These are phyloP conservation scores for Clonostachys byssicola DNA, from an alignment of 2,329 filamentous ascomycete genomes.

Conservation along the genomic window DNA sequence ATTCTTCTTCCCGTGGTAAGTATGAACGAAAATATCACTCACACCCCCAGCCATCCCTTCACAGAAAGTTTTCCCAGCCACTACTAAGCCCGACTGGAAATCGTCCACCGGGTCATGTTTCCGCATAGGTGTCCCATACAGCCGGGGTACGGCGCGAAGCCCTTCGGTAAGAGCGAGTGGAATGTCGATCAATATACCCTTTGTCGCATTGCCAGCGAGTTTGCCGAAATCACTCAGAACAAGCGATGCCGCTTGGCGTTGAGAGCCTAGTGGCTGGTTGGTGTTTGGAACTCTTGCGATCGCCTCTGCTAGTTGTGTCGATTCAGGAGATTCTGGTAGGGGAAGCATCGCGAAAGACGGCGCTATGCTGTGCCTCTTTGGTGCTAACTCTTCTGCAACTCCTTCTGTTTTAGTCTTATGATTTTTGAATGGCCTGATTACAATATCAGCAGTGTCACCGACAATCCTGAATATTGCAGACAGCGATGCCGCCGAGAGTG, in stretches of 20 bases:
- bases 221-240: not conserved
- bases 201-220: not conserved
- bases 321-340: too few relatives aligned
- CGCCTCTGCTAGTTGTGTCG: too few relatives aligned
- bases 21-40: not conserved
- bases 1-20: not conserved
- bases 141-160: not conserved
- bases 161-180: constrained; percentile 3
- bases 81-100: not conserved
- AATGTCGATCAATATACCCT: constrained; percentile 1
- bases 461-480: constrained; percentile 1
- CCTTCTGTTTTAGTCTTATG: too few relatives aligned
- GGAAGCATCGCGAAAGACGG: too few relatives aligned
- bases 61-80: constrained; percentile 1
- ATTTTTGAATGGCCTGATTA: not conserved
- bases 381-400: too few relatives aligned
- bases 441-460: not conserved
- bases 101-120: not conserved
- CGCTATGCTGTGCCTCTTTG: too few relatives aligned
- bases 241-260: too few relatives aligned
- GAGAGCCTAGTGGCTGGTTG: too few relatives aligned
- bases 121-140: not conserved
- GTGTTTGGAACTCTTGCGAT: too few relatives aligned
- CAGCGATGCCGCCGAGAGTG: constrained; percentile 8
- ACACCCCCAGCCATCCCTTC: not conserved